Evolutionary conservation across 768 basidiomycete genomes (phyloP).

Genomic region (Peribolospora baueri): DNA sequence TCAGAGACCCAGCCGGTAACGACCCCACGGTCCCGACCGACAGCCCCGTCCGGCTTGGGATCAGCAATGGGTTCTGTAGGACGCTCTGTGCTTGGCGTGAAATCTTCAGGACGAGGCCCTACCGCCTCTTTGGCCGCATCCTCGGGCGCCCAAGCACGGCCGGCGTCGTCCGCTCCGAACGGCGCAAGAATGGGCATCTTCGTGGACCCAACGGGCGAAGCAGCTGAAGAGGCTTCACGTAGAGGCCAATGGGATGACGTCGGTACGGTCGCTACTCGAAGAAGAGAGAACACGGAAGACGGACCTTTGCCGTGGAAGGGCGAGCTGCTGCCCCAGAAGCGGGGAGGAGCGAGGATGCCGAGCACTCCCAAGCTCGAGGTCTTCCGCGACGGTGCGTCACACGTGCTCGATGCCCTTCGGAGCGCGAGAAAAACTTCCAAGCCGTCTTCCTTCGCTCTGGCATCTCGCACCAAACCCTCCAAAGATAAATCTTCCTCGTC

Average conservation of each 20-base stretch:
- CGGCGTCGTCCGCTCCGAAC: slow-evolving; percentile 9
- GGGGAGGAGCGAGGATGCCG: slow-evolving; percentile 13
- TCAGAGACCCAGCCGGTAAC: background rate
- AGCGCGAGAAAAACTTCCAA: background rate
- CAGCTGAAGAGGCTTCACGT: slow-evolving; percentile 16
- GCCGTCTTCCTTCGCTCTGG: background rate
- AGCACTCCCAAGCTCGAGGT: slow-evolving; percentile 24
- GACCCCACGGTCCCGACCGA: background rate
- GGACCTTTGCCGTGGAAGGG: slow-evolving; percentile 19
- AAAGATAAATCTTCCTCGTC: too few species aligned
- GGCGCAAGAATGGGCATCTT: slow-evolving; percentile 19
- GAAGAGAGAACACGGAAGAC: too few species aligned
- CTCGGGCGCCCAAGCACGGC: background rate
- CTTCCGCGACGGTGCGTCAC: slow-evolving; percentile 22
- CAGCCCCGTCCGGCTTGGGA: background rate
- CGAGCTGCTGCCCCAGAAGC: slow-evolving; percentile 20
- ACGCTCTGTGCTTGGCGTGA: background rate
- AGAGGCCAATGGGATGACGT: slow-evolving; percentile 13
- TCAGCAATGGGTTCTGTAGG: background rate
- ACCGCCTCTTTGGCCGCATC: too few species aligned
- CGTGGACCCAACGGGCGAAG: slow-evolving; percentile 12
- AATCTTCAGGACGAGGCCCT: too few species aligned
- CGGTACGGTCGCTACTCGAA: too few species aligned
- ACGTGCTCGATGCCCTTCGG: background rate
- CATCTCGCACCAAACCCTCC: too few species aligned